Conservation (phyloP, 176 grass and related monocot genomes). For the Eragrostis nindensis region DNA sequence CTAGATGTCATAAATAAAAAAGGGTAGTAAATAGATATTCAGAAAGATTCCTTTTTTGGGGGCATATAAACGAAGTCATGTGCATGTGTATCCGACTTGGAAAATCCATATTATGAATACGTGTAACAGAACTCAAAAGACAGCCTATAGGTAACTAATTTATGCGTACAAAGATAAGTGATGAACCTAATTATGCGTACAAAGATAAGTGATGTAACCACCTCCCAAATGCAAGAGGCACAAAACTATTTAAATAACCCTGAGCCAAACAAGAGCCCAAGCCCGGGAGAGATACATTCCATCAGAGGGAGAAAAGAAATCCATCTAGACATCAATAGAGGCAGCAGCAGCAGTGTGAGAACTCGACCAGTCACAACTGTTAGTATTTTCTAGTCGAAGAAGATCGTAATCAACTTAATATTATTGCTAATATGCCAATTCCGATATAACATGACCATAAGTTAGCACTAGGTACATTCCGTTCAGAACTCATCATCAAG, state of each 20-base stretch:
- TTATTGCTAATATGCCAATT: background rate
- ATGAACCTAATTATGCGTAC: too few relatives aligned
- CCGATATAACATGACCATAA: slow-evolving; percentile 38
- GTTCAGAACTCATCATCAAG: slow-evolving; percentile 33
- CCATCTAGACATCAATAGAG: background rate
- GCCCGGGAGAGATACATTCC: background rate
- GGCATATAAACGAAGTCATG: too few relatives aligned
- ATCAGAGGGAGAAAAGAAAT: background rate
- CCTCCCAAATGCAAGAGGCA: background rate
- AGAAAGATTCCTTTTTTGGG: too few relatives aligned
- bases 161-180: too few relatives aligned
- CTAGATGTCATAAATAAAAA: too few relatives aligned
- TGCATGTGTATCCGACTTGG: too few relatives aligned
- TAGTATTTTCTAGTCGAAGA: background rate
- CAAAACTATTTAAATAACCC: background rate
- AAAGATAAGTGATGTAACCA: background rate
- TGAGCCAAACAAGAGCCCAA: background rate
- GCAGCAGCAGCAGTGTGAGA: background rate
- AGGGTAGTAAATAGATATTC: too few relatives aligned
- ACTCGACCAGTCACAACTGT: background rate
- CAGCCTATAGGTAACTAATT: too few relatives aligned
- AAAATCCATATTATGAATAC: too few relatives aligned
- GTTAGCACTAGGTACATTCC: slow-evolving; percentile 44
- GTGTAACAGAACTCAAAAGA: too few relatives aligned
- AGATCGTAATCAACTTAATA: slow-evolving; percentile 22